Percentiles rank a stretch among this genome's conserved stretches.
Conservation (phyloP, 495 filamentous ascomycete genomes). For the Penicillium psychrofluorescens region DNA sequence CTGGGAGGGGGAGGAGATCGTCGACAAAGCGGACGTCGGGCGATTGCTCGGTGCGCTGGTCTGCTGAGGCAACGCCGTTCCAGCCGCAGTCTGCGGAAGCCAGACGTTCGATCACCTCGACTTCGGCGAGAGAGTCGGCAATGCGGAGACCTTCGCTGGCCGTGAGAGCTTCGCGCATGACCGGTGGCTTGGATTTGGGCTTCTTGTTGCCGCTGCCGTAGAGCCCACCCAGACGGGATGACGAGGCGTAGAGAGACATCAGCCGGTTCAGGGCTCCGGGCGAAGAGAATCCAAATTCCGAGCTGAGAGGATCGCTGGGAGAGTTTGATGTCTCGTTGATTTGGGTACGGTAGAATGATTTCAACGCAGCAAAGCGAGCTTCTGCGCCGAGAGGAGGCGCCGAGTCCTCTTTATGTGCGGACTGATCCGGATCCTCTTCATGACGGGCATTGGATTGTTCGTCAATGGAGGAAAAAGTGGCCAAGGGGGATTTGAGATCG, state of each 20-base stretch:
- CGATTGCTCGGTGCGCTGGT: conserved; percentile 46
- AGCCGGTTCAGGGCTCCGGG: conserved; percentile 77
- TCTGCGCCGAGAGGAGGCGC: conserved; percentile 25
- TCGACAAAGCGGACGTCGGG: conserved; percentile 47
- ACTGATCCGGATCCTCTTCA: conserved; percentile 7
- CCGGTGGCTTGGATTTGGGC: conserved; percentile 54
- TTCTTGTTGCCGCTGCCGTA: conserved; percentile 52
- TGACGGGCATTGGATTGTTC: conserved; percentile 13
- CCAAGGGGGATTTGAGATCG: conserved; percentile 34
- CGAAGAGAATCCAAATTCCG: conserved; percentile 59
- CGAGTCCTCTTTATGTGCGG: conserved; percentile 7
- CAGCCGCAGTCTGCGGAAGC: conserved; percentile 41
- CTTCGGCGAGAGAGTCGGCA: conserved; percentile 44
- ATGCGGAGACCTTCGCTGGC: conserved; percentile 60
- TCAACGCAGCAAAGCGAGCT: conserved; percentile 47
- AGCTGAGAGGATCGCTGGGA: conserved; percentile 41
- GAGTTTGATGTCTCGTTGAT: conserved; percentile 50
- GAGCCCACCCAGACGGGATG: conserved; percentile 30
- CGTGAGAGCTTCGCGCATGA: conserved; percentile 73
- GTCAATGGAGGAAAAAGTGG: conserved; percentile 29
- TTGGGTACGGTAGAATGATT: conserved; percentile 66
- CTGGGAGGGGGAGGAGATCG: conserved; percentile 70
- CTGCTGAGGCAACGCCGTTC: conserved; percentile 45
- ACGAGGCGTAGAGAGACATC: conserved; percentile 81
- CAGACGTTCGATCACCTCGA: conserved; percentile 31